phyloP scores from a whole-genome alignment of 2,329 filamentous ascomycete genomes.

The Ceratocystis alfenasii region DNA sequence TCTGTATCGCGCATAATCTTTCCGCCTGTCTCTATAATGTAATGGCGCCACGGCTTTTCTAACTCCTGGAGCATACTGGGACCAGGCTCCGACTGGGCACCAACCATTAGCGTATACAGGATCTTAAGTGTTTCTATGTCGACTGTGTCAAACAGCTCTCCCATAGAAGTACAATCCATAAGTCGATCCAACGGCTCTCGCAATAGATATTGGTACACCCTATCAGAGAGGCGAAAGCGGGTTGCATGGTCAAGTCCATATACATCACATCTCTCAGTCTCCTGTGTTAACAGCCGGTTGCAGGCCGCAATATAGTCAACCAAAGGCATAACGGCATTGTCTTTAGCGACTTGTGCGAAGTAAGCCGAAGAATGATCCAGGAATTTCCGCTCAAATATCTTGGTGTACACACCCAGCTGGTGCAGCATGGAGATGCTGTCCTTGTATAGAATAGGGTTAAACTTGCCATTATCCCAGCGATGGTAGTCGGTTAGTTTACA shows the following conservation, averaged over 20 bases:
- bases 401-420: conserved; percentile 69
- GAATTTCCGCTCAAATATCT: conserved; percentile 66
- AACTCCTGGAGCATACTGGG: conserved; percentile 59
- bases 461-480: conserved; percentile 44
- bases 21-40: conserved; percentile 64
- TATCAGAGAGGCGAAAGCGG: conserved; percentile 59
- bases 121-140: conserved; percentile 59
- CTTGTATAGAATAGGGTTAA: conserved; percentile 55
- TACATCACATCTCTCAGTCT: conserved; percentile 63
- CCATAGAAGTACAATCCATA: conserved; percentile 53
- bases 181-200: conserved; percentile 53
- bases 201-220: conserved; percentile 63
- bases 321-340: conserved; percentile 51
- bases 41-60: conserved; percentile 61
- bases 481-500: conserved; percentile 67
- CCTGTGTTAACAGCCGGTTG: conserved; percentile 54
- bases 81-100: conserved; percentile 30
- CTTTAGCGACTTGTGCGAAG: conserved; percentile 56
- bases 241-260: conserved; percentile 78
- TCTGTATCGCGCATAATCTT: conserved; percentile 69
- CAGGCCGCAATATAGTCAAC: conserved; percentile 65
- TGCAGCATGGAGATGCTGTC: conserved; percentile 73
- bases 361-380: conserved; percentile 55
- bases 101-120: conserved; percentile 63
- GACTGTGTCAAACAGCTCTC: conserved; percentile 58